Base-by-base conservation (phyloP, 768 basidiomycete genomes). In the Hypsizygus marmoreus region DNA sequence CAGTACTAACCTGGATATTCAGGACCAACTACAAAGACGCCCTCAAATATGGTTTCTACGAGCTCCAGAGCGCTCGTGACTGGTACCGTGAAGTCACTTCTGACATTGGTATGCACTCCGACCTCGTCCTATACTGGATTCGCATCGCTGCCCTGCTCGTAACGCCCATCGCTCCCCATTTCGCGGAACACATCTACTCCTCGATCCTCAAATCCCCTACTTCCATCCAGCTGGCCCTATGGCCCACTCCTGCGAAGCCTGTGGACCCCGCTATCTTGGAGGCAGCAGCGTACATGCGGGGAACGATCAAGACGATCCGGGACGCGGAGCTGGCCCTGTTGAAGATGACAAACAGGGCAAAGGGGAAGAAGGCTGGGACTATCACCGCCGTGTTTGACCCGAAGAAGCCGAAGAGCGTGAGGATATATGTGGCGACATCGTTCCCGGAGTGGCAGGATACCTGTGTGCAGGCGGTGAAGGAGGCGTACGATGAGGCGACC, bases 11-110 rank as follows among this genome's bases (percentile, higher is more conserved):
- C n/a, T n/a, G n/a, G n/a, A n/a, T n/a, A n/a, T n/a, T 34, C 59
- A 97, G 95, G 16, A 92, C 86, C 49, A 82, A 89, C 64, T 99
- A 89, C 83, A 99, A 98, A 69, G 92, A 95, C 47, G 94, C 95
- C 8, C 68, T 97, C 50, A 95, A 97, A 67, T 87, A 78, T 53
- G 95, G 95, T 36, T 95, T 97, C 71, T 99, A 94, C 76, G 94
- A 97, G 59, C 79, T 95, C 54, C 92, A 97, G 65, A 86, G 81
- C 39, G 76, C 84, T 2, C 88, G 97, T 35, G 95, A 98, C 63
- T 94, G 93, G 87, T 98, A 98, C 66, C 91, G 94, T 46, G 89
- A 94, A 62, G 91, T 95, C 40, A 94, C 90, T 2, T 72, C 80
- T 6, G 91, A 93, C 50, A 72, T 85, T 38, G 91, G 93, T 22